These are phyloP conservation scores for Penicillium atrosanguineum DNA, from an alignment of 495 filamentous ascomycete genomes.

Conservation along the genomic window DNA sequence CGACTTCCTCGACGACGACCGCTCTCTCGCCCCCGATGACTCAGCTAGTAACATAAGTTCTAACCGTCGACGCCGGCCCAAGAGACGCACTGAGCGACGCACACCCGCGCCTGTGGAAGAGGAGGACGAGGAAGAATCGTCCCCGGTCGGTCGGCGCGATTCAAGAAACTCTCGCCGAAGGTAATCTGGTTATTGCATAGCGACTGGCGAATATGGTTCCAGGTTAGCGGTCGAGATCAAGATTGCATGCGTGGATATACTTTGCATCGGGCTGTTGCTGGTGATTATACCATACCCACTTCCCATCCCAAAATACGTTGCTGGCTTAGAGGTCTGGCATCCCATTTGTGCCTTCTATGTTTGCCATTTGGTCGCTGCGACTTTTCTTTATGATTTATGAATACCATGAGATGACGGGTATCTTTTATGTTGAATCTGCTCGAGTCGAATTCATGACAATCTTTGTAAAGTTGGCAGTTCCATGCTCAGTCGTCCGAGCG, in stretches of 20 bases:
- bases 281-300: slow-evolving; percentile 28
- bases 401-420: slow-evolving; percentile 12
- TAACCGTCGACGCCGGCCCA: slow-evolving; percentile 65
- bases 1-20: slow-evolving; percentile 55
- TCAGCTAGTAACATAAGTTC: slow-evolving; percentile 85
- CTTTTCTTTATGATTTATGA: slow-evolving; percentile 25
- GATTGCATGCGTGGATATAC: slow-evolving; percentile 21
- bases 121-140: slow-evolving; percentile 62
- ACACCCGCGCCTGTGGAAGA: slow-evolving; percentile 86
- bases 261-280: slow-evolving; percentile 23
- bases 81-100: slow-evolving; percentile 66
- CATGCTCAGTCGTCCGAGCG: too few relatives aligned
- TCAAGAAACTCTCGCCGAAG: slow-evolving; percentile 26
- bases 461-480: too few relatives aligned
- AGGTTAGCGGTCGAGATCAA: neutral
- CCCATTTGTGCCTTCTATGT: neutral
- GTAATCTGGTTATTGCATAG: slow-evolving; percentile 3
- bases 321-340: neutral
- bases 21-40: slow-evolving; percentile 69
- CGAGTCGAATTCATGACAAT: neutral
- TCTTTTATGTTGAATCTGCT: neutral
- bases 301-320: neutral
- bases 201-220: neutral
- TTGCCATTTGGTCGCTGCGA: neutral
- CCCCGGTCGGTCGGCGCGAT: slow-evolving; percentile 31